phyloP scores from a whole-genome alignment of 805 yeast genomes.

The Candida sithepensis region DNA sequence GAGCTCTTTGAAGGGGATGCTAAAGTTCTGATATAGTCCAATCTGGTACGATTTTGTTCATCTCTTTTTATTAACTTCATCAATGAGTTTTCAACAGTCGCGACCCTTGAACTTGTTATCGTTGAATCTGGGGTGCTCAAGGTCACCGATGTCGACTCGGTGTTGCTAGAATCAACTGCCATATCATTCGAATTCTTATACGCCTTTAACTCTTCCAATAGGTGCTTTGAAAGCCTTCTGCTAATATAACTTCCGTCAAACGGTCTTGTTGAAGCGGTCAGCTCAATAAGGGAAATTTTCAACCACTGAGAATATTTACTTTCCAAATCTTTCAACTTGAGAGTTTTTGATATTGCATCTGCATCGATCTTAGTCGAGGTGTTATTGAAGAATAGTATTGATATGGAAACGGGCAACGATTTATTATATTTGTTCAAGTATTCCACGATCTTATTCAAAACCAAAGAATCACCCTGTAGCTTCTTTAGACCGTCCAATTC shows the following conservation, averaged over 20 bases:
- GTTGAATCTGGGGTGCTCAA: neutral
- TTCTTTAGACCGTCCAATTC: slow-evolving; percentile 8
- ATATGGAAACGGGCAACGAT: slow-evolving; percentile 8
- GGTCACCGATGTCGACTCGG: neutral
- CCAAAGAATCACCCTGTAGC: slow-evolving; percentile 14
- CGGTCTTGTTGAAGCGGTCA: neutral
- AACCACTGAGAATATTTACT: neutral
- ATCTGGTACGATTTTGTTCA: neutral
- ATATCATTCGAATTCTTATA: neutral
- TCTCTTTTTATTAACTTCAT: neutral
- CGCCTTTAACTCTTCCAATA: neutral
- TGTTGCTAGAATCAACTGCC: neutral
- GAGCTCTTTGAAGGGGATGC: neutral
- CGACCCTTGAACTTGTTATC: neutral
- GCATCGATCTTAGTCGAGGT: neutral
- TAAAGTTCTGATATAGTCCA: neutral
- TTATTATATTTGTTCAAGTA: slow-evolving; percentile 15
- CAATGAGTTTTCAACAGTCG: neutral
- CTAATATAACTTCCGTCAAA: neutral
- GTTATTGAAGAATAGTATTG: slow-evolving; percentile 4
- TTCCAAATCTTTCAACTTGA: neutral
- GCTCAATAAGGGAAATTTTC: neutral
- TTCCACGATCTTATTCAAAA: slow-evolving; percentile 18
- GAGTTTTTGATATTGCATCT: slow-evolving; percentile 1
- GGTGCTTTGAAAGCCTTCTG: neutral